Percentiles rank a stretch among this genome's conserved stretches.
These are phyloP conservation scores for Furcasterigmium furcatum DNA, from an alignment of 2,329 filamentous ascomycete genomes.

Conservation along the genomic window DNA sequence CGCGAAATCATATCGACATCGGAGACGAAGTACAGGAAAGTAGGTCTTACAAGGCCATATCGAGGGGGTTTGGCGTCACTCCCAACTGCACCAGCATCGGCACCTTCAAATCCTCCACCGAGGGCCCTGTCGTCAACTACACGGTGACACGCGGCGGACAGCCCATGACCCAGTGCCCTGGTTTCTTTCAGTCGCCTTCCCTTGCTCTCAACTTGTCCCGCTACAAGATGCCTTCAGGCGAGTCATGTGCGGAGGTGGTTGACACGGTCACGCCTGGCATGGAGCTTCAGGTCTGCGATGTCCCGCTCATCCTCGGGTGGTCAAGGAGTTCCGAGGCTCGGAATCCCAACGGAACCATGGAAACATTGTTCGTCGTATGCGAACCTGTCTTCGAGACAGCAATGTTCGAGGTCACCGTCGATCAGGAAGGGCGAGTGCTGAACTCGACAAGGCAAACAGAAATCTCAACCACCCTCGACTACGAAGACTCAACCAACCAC, in stretches of 20 bases:
- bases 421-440: constrained; percentile 18
- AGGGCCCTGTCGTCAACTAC: not conserved
- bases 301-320: constrained; percentile 18
- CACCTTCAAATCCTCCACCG: not conserved
- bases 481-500: constrained; percentile 10
- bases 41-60: constrained; percentile 12
- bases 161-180: not conserved
- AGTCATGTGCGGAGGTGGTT: not conserved
- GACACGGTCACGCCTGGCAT: not conserved
- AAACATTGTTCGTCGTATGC: constrained; percentile 19
- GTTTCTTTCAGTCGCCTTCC: not conserved
- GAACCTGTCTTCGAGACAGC: constrained; percentile 22
- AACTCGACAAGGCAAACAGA: constrained; percentile 11
- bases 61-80: constrained; percentile 21
- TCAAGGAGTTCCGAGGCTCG: constrained; percentile 4
- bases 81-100: constrained; percentile 2
- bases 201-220: not conserved
- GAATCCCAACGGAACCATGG: constrained; percentile 5
- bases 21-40: too few relatives aligned
- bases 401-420: constrained; percentile 28
- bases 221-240: not conserved
- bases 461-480: constrained; percentile 10
- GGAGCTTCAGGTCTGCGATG: constrained; percentile 9
- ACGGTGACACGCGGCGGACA: not conserved
- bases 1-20: not conserved